Evolutionary conservation across 257 asterid species (phyloP).

Genomic region (Solanum pimpinellifolium): DNA sequence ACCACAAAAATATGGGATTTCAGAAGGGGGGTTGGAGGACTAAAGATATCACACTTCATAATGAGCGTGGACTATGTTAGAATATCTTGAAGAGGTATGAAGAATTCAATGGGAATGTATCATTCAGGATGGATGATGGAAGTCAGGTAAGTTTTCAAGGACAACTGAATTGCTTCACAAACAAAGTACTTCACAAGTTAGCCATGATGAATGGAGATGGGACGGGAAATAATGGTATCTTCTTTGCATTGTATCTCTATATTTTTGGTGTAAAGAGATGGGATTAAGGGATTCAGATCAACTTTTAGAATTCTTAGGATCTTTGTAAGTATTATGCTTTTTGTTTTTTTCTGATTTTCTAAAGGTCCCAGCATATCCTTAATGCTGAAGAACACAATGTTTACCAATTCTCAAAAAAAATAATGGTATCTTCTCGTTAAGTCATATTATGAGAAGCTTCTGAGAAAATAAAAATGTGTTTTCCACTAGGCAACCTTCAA

Average conservation of each 20-base stretch:
- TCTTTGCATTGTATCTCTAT: neutral
- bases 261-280: too few relatives aligned
- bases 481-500: neutral
- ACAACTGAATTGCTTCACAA: neutral
- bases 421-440: neutral
- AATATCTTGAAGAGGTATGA: neutral
- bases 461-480: neutral
- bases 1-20: neutral
- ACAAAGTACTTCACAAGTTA: neutral
- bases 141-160: neutral
- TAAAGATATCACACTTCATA: neutral
- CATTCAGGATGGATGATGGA: neutral
- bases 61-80: neutral
- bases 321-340: too few relatives aligned
- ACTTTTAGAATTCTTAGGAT: too few relatives aligned
- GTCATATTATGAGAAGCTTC: neutral
- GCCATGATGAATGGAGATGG: neutral
- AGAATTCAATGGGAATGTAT: neutral
- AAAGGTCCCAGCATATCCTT: too few relatives aligned
- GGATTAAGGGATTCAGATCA: too few relatives aligned
- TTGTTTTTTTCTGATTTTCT: too few relatives aligned
- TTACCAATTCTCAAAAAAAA: too few relatives aligned
- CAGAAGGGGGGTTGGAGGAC: neutral
- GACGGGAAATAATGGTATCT: neutral
- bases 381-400: too few relatives aligned